Percentiles rank a stretch among this genome's conserved stretches.
Evolutionary conservation across 2,329 filamentous ascomycete genomes (phyloP).

Genomic region (Reticulascus tulasneorum): DNA sequence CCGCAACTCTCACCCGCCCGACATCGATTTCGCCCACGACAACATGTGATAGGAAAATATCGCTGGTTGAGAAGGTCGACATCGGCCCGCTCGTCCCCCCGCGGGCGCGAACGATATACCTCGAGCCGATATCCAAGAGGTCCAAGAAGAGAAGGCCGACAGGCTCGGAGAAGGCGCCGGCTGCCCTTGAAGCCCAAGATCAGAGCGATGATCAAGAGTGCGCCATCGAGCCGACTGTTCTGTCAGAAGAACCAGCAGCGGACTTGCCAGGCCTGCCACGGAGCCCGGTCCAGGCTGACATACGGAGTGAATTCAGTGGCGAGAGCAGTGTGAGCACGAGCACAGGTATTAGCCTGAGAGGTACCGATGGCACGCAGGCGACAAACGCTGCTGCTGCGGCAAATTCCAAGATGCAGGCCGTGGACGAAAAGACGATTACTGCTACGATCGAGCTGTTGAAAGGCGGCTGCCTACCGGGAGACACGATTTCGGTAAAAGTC

Average conservation of each 20-base stretch:
- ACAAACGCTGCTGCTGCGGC: constrained; percentile 35
- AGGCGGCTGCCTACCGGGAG: constrained; percentile 81
- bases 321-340: constrained; percentile 67
- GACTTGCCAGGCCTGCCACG: constrained; percentile 31
- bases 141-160: constrained; percentile 58
- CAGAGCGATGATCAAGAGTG: constrained; percentile 28
- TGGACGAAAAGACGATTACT: constrained; percentile 76
- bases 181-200: constrained; percentile 38
- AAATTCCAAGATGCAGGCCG: constrained; percentile 34
- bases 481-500: constrained; percentile 75
- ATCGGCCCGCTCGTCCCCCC: constrained; percentile 71
- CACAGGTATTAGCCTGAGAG: constrained; percentile 51
- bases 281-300: constrained; percentile 46
- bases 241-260: constrained; percentile 35
- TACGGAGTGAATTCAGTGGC: constrained; percentile 65
- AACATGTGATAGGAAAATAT: constrained; percentile 76
- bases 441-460: constrained; percentile 79
- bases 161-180: constrained; percentile 38
- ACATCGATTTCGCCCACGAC: constrained; percentile 78
- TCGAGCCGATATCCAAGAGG: constrained; percentile 79
- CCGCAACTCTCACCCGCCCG: constrained; percentile 83
- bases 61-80: constrained; percentile 78
- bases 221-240: constrained; percentile 33
- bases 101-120: constrained; percentile 75
- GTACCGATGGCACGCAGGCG: constrained; percentile 28